Conservation (phyloP, 257 asterid genomes). For the Cinchona pubescens region DNA sequence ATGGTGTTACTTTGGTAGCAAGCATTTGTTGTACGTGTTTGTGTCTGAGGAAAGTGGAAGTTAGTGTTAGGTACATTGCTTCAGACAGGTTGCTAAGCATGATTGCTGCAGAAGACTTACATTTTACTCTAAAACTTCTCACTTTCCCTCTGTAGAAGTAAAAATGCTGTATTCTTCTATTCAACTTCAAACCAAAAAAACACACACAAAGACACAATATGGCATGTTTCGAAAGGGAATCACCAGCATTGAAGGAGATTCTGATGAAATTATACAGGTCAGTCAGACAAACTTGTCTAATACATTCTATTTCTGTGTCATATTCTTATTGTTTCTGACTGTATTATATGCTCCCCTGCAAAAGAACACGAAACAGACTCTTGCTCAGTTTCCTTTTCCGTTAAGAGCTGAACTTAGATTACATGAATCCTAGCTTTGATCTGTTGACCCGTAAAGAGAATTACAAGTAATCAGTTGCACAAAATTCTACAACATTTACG, state of each 20-base stretch:
- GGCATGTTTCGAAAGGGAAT: constrained; percentile 80
- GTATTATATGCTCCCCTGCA: not conserved
- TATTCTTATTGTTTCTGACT: no score
- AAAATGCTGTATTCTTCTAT: constrained; percentile 15
- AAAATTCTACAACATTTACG: not conserved
- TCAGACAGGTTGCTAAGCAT: constrained; percentile 39
- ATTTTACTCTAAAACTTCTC: constrained; percentile 50
- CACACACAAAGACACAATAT: constrained; percentile 20
- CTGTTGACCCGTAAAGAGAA: not conserved
- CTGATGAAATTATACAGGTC: constrained; percentile 72
- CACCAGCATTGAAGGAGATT: constrained; percentile 78
- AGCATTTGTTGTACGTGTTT: constrained; percentile 1
- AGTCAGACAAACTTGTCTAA: not conserved
- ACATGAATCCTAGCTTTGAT: not conserved
- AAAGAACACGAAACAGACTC: not conserved
- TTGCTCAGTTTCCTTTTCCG: not conserved
- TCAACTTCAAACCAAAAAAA: constrained; percentile 9
- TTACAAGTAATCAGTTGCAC: not conserved
- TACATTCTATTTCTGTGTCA: not conserved
- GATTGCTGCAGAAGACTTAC: constrained; percentile 46
- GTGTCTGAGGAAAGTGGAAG: constrained; percentile 4
- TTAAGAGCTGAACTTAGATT: not conserved
- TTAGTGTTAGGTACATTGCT: constrained; percentile 30
- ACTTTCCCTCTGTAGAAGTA: constrained; percentile 15
- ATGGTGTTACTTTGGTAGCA: constrained; percentile 13